Percentiles rank a stretch among this genome's conserved stretches.
Evolutionary conservation across 306 rosid genomes (phyloP).

Genomic region (Medicago arabica): DNA sequence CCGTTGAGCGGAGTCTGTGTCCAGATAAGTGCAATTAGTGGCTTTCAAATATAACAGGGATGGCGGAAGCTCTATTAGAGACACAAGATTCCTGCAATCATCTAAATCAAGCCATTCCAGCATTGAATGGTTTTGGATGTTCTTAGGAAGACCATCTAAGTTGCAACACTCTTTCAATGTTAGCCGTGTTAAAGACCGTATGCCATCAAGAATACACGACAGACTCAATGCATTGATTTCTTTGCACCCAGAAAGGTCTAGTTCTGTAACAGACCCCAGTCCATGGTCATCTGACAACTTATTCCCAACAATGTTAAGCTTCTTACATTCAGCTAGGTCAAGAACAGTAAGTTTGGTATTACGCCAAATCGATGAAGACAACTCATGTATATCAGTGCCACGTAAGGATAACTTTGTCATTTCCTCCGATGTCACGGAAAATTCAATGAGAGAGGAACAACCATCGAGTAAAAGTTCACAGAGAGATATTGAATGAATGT

Average conservation of each 20-base stretch:
- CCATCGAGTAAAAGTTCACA: neutral
- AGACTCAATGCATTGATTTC: neutral
- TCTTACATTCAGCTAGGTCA: neutral
- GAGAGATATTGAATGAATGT: conserved; percentile 28
- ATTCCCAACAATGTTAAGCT: neutral
- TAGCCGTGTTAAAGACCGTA: neutral
- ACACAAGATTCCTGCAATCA: too few relatives aligned
- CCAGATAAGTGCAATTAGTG: too few relatives aligned
- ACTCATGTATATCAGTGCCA: neutral
- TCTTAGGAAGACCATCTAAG: neutral
- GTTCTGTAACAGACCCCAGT: neutral
- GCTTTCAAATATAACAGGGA: too few relatives aligned
- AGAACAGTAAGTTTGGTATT: neutral
- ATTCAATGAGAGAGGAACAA: neutral
- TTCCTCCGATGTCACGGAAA: neutral
- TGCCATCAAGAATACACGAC: neutral
- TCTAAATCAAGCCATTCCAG: neutral
- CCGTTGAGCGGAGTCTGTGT: too few relatives aligned
- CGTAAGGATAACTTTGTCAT: neutral
- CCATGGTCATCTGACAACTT: neutral
- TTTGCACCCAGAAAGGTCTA: neutral
- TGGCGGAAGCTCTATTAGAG: too few relatives aligned
- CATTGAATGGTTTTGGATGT: neutral
- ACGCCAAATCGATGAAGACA: neutral
- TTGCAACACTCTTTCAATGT: neutral